Conservation (phyloP, 2,329 filamentous ascomycete genomes). For the Rutstroemia sp. region DNA sequence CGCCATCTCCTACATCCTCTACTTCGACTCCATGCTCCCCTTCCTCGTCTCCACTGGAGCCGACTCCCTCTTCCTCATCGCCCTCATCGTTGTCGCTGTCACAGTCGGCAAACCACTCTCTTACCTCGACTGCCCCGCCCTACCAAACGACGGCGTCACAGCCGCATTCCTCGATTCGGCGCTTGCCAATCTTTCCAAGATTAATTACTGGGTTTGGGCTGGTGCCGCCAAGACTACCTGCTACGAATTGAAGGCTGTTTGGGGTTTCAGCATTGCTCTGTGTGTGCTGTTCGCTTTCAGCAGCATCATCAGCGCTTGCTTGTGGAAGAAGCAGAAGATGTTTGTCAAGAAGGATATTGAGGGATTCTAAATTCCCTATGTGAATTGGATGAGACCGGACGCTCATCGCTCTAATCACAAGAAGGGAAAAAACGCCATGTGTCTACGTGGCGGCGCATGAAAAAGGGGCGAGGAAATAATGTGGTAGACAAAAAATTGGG, state of each 20-base stretch:
- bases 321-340: slow-evolving; percentile 40
- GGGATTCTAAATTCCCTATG: background rate
- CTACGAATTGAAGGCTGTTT: slow-evolving; percentile 78
- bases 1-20: slow-evolving; percentile 73
- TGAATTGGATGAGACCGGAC: background rate
- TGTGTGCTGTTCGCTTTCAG: slow-evolving; percentile 65
- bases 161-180: slow-evolving; percentile 38
- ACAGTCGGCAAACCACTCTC: slow-evolving; percentile 75
- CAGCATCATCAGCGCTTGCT: slow-evolving; percentile 46
- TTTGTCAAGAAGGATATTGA: slow-evolving; percentile 19
- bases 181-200: slow-evolving; percentile 36
- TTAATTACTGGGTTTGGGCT: slow-evolving; percentile 42
- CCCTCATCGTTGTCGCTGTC: slow-evolving; percentile 69
- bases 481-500: background rate
- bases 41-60: slow-evolving; percentile 60
- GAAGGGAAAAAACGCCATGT: background rate
- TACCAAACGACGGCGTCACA: slow-evolving; percentile 37
- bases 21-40: slow-evolving; percentile 68
- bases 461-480: background rate
- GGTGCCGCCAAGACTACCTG: slow-evolving; percentile 57
- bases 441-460: background rate
- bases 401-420: background rate
- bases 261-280: slow-evolving; percentile 76
- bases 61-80: slow-evolving; percentile 66
- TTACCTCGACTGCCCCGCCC: slow-evolving; percentile 61